Evolutionary conservation across 345 rosid genomes (phyloP), one percentile per base, ranked within the genome.

Genomic region (Eucalyptus curtisii): DNA sequence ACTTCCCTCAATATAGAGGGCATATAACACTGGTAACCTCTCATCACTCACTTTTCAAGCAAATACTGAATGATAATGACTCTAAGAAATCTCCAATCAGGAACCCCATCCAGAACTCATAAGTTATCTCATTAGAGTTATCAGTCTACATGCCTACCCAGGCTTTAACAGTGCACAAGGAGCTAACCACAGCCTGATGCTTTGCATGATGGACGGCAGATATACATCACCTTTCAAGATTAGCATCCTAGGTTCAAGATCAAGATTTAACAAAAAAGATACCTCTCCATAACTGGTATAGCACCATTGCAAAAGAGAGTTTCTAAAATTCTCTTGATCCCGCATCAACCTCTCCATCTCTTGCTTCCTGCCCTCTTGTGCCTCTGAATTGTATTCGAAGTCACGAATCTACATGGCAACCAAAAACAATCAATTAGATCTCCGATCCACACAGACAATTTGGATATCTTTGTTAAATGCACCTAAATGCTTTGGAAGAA

Each of bases 201-300:
- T 45, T 85, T 86, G 33, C 68, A 86, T 42, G 44, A 40, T 13
- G n/a, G 17, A 24, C 4, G 37, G 30, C 37, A 50, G 64, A 31
- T 53, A 22, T 8, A 31, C 40, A 86, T 53, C 45, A 20, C 30
- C n/a, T 61, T 48, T 47, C n/a, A n/a, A 10, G 33, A 52, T 80
- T 27, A 37, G 17, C 14, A 37, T 40, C 84, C 15, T 42, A 37
- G 84, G 47, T 40, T 49, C 81, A 50, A 64, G 64, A 61, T 33
- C 42, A 57, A 87, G 47, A 24, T 15, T 15, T 81, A 88, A 37
- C 80, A 49, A 81, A 71, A 87, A 86, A 45, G 47, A 52, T 94
- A 98, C 99, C 98, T 98, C 99, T 71, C 99, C 99, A 61, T 98
- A 98, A 92, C 99, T 95, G 88, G 97, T 93, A 91, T 97, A 97